Evolutionary conservation across 257 asterid genomes (phyloP).

Genomic region (Knoxia roxburghii): DNA sequence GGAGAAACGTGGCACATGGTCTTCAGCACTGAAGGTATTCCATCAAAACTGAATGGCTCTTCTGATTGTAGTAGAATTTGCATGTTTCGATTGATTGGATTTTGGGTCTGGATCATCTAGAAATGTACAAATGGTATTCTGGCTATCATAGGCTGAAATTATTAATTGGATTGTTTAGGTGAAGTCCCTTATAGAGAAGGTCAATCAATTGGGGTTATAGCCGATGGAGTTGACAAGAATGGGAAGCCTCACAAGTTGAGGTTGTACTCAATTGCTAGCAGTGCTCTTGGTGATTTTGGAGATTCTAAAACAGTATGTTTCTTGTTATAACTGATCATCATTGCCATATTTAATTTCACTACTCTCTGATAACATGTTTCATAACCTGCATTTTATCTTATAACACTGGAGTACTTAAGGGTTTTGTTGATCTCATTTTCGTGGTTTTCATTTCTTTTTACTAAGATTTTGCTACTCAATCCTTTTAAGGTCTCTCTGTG

Average conservation of each 20-base stretch:
- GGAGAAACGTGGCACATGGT: constrained; percentile 99
- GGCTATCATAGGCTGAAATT: neutral
- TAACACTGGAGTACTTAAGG: neutral
- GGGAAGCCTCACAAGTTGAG: constrained; percentile 97
- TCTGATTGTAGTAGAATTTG: neutral
- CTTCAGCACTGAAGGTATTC: constrained; percentile 82
- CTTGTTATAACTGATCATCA: neutral
- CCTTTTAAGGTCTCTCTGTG: constrained; percentile 75
- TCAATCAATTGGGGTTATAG: constrained; percentile 83
- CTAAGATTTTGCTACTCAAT: constrained; percentile 6
- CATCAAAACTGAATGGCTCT: neutral
- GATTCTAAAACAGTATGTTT: constrained; percentile 86
- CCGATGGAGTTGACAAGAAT: constrained; percentile 90
- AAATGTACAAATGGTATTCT: neutral
- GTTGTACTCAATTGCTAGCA: constrained; percentile 94
- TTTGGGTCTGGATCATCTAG: neutral
- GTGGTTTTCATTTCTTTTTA: neutral
- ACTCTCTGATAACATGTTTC: neutral
- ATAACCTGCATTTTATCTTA: neutral
- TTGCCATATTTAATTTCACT: neutral
- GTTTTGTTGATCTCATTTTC: neutral
- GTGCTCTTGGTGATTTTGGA: constrained; percentile 95
- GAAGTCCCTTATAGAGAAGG: constrained; percentile 95
- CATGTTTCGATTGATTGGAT: neutral
- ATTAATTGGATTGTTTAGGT: constrained; percentile 41